Evolutionary conservation across 1,139 yeast genomes (phyloP).

Genomic region (Scheffersomyces titani): DNA sequence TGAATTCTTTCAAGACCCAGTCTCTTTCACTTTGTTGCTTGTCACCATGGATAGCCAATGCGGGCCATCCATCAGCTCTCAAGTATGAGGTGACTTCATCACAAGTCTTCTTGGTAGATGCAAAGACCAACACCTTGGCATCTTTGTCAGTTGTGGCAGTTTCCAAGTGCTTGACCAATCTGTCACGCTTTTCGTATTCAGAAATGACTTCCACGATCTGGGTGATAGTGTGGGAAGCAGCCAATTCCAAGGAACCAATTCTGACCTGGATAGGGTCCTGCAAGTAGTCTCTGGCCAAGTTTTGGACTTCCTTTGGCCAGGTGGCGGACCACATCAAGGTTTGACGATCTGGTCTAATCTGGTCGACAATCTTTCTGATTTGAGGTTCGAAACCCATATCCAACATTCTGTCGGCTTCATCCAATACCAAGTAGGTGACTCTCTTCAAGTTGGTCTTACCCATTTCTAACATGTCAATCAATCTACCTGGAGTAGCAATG

Average conservation of each 20-base stretch:
- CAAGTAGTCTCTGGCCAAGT: conserved; percentile 87
- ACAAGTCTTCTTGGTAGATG: conserved; percentile 96
- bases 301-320: conserved; percentile 98
- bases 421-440: conserved; percentile 94
- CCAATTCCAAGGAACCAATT: conserved; percentile 90
- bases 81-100: conserved; percentile 90
- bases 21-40: conserved; percentile 97
- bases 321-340: conserved; percentile 99
- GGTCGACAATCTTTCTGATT: conserved; percentile 91
- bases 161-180: conserved; percentile 81
- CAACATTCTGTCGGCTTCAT: conserved; percentile 95
- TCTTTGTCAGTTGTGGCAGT: conserved; percentile 76
- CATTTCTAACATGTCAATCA: conserved; percentile 94
- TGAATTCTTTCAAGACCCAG: conserved; percentile 95
- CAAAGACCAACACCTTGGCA: conserved; percentile 81
- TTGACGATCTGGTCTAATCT: conserved; percentile 96
- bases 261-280: conserved; percentile 94
- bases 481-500: conserved; percentile 98
- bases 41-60: conserved; percentile 98
- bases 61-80: conserved; percentile 98
- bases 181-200: conserved; percentile 92
- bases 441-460: conserved; percentile 94
- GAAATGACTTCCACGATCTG: conserved; percentile 90
- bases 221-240: conserved; percentile 95
- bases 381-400: conserved; percentile 99